Base-by-base conservation (phyloP, 257 asterid species). In the Nicotiana obtusifolia region DNA sequence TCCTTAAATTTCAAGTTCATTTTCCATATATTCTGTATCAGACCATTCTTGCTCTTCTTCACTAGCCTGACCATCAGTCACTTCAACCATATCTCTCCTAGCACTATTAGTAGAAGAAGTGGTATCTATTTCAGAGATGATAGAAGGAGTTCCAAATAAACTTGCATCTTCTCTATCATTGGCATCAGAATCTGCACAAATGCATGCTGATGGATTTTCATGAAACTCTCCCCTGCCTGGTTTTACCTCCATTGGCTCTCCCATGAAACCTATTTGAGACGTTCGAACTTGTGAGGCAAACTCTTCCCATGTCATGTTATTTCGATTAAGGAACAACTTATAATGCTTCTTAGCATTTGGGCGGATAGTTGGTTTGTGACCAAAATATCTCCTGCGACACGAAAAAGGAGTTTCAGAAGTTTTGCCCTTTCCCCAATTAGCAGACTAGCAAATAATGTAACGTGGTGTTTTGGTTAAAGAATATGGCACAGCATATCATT, bases 251-350 rank as follows among this genome's bases (percentile, higher is more conserved):
- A 89, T 86, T 31, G 93, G 91, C 83, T 86, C 94, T 56, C 97
- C 94, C 97, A 91, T 90, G 85, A 87, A 93, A 22, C 96, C 97
- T 69, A 86, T 86, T 84, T 93, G 97, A 84, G 80, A 84, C 24
- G 81, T 87, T 85, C 79, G 59, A 81, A 90, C 87, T 10, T 44
- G 85, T 5, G 92, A 87, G 41, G 94, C 85, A 83, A 92, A 92
- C 75, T 85, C 91, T 31, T 89, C 87, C 97, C 97, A 93, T 22
- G 90, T 87, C 91, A 89, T 85, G 85, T 87, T 90, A 66, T 78
- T 81, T 31, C 91, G 88, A 57, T 37, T 78, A 59, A 81, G 78
- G 84, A 93, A 91, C 83, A 87, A 64, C 49, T 80, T 65, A 28
- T 84, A 78, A 65, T 91, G 92, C 84, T 91, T 93, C 78, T 86